Percentiles rank a stretch among this genome's conserved stretches.
phyloP scores from a whole-genome alignment of 2,329 filamentous ascomycete genomes.

The Penicillium sp. region DNA sequence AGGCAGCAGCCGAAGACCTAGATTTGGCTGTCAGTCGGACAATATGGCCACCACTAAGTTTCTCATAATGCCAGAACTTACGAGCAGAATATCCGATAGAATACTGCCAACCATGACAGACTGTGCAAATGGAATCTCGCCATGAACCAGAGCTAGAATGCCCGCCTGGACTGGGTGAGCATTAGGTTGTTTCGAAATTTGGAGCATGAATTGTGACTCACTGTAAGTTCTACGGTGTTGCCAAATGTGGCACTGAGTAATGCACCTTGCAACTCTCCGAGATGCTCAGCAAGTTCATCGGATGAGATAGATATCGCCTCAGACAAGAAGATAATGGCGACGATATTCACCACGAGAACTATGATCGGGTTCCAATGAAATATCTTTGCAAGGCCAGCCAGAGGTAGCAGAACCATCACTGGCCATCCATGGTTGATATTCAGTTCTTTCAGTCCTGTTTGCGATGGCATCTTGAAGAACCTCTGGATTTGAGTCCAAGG shows the following conservation, averaged over 20 bases:
- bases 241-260: slow-evolving; percentile 13
- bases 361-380: slow-evolving; percentile 11
- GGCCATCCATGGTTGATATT: not conserved
- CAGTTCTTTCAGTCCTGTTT: not conserved
- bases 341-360: slow-evolving; percentile 11
- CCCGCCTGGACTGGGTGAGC: slow-evolving; percentile 53
- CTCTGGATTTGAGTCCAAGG: not conserved
- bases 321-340: slow-evolving; percentile 9
- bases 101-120: slow-evolving; percentile 89
- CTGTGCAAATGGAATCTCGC: slow-evolving; percentile 84
- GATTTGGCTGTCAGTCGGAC: not conserved
- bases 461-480: slow-evolving; percentile 3
- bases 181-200: not conserved
- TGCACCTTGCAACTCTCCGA: slow-evolving; percentile 14
- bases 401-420: slow-evolving; percentile 6
- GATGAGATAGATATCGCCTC: slow-evolving; percentile 10
- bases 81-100: slow-evolving; percentile 81
- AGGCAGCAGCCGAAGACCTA: slow-evolving; percentile 67
- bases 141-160: slow-evolving; percentile 74
- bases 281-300: slow-evolving; percentile 6
- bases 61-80: not conserved
- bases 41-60: not conserved
- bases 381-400: slow-evolving; percentile 7
- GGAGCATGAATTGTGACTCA: not conserved
- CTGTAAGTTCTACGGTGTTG: slow-evolving; percentile 14